Percentiles rank a stretch among this genome's conserved stretches.
These are phyloP conservation scores for Immersiella caudata DNA, from an alignment of 495 filamentous ascomycete species.

Conservation along the genomic window DNA sequence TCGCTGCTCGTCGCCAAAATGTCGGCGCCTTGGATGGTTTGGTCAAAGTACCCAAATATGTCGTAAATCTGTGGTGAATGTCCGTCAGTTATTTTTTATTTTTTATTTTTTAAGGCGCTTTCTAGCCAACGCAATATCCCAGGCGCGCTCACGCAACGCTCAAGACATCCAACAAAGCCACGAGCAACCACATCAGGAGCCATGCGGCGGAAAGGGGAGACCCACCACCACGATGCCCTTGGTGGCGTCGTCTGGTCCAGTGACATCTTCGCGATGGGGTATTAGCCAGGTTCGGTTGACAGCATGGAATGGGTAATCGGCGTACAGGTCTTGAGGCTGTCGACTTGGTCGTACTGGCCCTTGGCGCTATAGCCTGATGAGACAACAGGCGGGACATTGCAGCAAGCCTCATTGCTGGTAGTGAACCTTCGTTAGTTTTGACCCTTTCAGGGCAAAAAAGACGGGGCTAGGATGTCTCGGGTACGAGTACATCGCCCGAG, in stretches of 20 bases:
- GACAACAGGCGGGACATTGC: conserved; percentile 71
- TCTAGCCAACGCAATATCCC: no score
- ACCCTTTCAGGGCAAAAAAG: no score
- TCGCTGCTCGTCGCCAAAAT: conserved; percentile 63
- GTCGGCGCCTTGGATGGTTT: conserved; percentile 71
- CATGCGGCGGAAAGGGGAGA: no score
- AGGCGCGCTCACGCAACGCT: no score
- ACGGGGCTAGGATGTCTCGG: no score
- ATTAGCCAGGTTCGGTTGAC: neutral
- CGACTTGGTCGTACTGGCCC: conserved; percentile 65
- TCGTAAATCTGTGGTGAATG: no score
- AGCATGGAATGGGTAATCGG: neutral
- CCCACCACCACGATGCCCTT: conserved; percentile 62
- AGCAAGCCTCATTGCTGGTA: conserved; percentile 57
- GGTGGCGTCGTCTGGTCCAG: conserved; percentile 59
- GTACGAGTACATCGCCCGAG: no score
- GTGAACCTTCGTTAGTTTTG: no score
- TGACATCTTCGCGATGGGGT: conserved; percentile 53
- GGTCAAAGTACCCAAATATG: conserved; percentile 73
- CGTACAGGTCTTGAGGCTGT: conserved; percentile 69
- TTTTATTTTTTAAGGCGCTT: no score
- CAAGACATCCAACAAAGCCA: no score
- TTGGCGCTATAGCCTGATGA: conserved; percentile 63
- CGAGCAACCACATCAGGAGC: no score
- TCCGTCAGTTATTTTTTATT: no score